phyloP scores from a whole-genome alignment of 371 early-diverging fungal genomes.

The Mortierella sp. region DNA sequence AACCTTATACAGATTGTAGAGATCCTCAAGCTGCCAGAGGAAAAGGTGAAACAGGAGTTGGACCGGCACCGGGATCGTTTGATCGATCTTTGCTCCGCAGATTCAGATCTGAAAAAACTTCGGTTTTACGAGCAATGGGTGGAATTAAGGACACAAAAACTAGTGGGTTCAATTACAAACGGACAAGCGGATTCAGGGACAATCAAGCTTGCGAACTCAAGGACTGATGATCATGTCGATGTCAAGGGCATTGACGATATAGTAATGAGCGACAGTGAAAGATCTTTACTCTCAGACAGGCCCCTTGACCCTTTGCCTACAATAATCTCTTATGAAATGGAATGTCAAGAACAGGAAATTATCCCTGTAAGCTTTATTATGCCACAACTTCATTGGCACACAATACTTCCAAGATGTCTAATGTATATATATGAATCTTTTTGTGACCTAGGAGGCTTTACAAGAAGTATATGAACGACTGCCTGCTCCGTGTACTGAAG shows the following conservation, averaged over 20 bases:
- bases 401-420: too few relatives aligned
- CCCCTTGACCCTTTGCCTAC: too few relatives aligned
- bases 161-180: background rate
- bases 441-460: background rate
- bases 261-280: too few relatives aligned
- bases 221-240: background rate
- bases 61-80: conserved; percentile 7
- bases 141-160: background rate
- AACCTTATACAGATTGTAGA: conserved; percentile 7
- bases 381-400: too few relatives aligned
- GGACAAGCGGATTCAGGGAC: background rate
- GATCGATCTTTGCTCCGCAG: conserved; percentile 21
- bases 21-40: conserved; percentile 11
- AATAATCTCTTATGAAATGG: background rate
- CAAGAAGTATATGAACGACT: conserved; percentile 22
- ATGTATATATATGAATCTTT: background rate
- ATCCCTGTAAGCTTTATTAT: background rate
- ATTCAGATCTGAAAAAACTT: conserved; percentile 5
- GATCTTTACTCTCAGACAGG: too few relatives aligned
- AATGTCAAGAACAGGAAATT: background rate
- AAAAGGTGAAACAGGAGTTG: conserved; percentile 14
- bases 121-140: conserved; percentile 18
- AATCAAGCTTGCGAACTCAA: background rate
- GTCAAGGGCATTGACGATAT: background rate
- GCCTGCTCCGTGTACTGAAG: conserved; percentile 33